These are phyloP conservation scores for Fomitopsis betulina DNA, from an alignment of 1,284 basidiomycete genomes.

Conservation along the genomic window DNA sequence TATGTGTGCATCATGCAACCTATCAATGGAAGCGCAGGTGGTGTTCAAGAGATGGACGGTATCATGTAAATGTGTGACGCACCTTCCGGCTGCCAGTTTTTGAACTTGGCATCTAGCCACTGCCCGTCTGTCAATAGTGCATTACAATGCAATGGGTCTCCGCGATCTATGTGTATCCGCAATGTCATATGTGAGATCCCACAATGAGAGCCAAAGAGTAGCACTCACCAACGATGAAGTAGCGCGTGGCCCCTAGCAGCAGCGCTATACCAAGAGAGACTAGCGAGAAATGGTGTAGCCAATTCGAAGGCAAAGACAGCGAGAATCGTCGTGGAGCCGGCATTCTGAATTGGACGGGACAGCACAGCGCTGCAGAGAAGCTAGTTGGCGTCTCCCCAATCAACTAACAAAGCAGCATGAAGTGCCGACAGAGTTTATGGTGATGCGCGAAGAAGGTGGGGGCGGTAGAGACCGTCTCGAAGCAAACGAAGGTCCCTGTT, in stretches of 20 bases:
- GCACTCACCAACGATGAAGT: slow-evolving; percentile 45
- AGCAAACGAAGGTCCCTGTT: neutral
- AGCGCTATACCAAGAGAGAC: slow-evolving; percentile 34
- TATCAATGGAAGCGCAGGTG: slow-evolving; percentile 21
- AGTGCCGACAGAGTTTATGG: neutral
- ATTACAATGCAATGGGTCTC: slow-evolving; percentile 70
- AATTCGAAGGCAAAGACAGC: slow-evolving; percentile 43
- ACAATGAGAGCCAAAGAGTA: neutral
- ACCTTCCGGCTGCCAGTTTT: slow-evolving; percentile 87
- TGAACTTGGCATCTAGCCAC: slow-evolving; percentile 68
- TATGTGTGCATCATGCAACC: slow-evolving; percentile 77
- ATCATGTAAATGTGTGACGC: slow-evolving; percentile 17
- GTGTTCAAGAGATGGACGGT: neutral
- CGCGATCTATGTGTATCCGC: slow-evolving; percentile 52
- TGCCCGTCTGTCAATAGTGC: slow-evolving; percentile 68
- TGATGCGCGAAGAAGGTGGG: neutral
- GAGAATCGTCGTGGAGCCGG: slow-evolving; percentile 24
- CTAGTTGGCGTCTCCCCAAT: neutral
- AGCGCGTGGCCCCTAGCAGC: slow-evolving; percentile 40
- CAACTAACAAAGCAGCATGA: neutral
- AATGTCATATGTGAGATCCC: neutral
- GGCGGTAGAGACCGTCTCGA: neutral
- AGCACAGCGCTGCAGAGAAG: neutral
- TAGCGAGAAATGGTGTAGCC: slow-evolving; percentile 48
- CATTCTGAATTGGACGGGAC: slow-evolving; percentile 12